Evolutionary conservation across 2,329 filamentous ascomycete genomes (phyloP).

Genomic region (Coniochaeta prunicola): DNA sequence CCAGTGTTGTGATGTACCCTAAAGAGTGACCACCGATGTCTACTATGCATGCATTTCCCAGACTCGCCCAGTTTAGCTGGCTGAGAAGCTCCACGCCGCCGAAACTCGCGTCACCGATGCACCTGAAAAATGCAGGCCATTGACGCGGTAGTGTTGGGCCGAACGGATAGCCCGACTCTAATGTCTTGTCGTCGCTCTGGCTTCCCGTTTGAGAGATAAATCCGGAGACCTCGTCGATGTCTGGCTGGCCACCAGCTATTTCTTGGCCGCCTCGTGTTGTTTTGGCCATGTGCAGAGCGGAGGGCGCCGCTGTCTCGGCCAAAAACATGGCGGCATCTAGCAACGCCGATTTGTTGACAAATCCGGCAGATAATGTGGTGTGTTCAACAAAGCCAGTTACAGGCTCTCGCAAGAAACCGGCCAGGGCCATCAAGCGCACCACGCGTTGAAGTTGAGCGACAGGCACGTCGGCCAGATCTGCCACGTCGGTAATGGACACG

Average conservation of each 20-base stretch:
- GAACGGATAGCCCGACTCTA: conserved; percentile 10
- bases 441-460: conserved; percentile 27
- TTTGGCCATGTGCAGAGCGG: conserved; percentile 25
- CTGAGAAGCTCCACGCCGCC: conserved; percentile 16
- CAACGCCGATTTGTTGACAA: conserved; percentile 23
- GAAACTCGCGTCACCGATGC: conserved; percentile 9
- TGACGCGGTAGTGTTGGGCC: conserved; percentile 21
- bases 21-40: conserved; percentile 9
- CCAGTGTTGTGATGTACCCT: conserved; percentile 6
- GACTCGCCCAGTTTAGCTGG: conserved; percentile 19
- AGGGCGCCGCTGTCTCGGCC: conserved; percentile 23
- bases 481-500: conserved; percentile 29
- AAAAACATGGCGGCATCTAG: conserved; percentile 32
- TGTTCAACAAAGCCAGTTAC: conserved; percentile 25
- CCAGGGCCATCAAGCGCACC: conserved; percentile 23
- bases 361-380: conserved; percentile 27
- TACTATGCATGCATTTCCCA: conserved; percentile 18
- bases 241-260: conserved; percentile 2
- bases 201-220: conserved; percentile 12
- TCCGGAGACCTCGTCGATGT: conserved; percentile 8
- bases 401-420: conserved; percentile 27
- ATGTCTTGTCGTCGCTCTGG: conserved; percentile 3
- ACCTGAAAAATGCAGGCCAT: conserved; percentile 21
- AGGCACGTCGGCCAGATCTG: conserved; percentile 30
- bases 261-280: conserved; percentile 13